Evolutionary conservation across 805 yeast genomes (phyloP).

Genomic region (Pichia membranifaciens): DNA sequence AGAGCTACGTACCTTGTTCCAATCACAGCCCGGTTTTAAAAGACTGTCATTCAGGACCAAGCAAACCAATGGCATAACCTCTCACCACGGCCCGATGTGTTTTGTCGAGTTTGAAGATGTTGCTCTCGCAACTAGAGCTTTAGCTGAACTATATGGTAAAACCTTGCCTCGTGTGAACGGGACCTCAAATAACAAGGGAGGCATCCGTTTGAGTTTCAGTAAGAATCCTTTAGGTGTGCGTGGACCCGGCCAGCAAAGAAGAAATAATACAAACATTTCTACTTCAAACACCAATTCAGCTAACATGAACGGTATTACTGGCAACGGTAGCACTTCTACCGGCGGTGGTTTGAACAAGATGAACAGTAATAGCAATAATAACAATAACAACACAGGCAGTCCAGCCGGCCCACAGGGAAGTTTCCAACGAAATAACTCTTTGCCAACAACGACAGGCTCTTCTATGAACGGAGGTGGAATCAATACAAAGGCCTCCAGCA

Average conservation of each 20-base stretch:
- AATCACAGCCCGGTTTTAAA: conserved; percentile 88
- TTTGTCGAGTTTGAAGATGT: conserved; percentile 98
- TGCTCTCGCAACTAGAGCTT: conserved; percentile 84
- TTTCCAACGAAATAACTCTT: neutral
- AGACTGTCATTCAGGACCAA: conserved; percentile 88
- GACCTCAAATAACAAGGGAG: conserved; percentile 57
- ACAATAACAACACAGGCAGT: neutral
- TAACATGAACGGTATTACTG: neutral
- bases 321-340: neutral
- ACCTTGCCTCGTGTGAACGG: conserved; percentile 78
- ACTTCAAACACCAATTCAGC: neutral
- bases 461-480: neutral
- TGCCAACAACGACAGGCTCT: neutral
- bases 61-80: conserved; percentile 29
- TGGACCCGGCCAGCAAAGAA: conserved; percentile 41
- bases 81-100: conserved; percentile 95
- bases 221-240: conserved; percentile 97
- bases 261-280: conserved; percentile 17
- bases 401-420: neutral
- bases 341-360: neutral
- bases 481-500: neutral
- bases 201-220: conserved; percentile 87
- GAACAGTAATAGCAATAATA: neutral
- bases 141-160: conserved; percentile 90
- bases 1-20: conserved; percentile 80